A percentile compares a stretch with the other conserved stretches of the same genome.
phyloP scores from a whole-genome alignment of 352 stramenopile genomes.

The Phytophthora litchii region DNA sequence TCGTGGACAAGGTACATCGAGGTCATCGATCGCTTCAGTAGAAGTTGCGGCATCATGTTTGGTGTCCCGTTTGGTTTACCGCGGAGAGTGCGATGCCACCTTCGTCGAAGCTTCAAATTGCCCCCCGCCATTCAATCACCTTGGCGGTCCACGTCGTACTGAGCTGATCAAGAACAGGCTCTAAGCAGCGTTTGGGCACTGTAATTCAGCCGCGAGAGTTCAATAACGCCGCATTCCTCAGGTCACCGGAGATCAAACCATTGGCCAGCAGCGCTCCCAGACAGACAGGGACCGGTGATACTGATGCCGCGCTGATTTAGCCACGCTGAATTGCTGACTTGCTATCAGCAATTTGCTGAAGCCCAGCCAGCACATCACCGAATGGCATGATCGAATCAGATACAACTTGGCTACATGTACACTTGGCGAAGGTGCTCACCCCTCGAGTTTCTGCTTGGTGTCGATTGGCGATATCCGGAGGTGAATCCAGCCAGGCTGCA shows the following conservation, averaged over 20 bases:
- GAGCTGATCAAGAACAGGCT: background rate
- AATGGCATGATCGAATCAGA: too few relatives aligned
- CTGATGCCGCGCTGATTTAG: constrained; percentile 2
- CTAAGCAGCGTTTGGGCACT: too few relatives aligned
- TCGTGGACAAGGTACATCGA: too few relatives aligned
- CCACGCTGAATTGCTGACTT: background rate
- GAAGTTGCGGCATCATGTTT: background rate
- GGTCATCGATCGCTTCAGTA: background rate
- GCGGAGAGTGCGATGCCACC: background rate
- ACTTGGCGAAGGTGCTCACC: background rate
- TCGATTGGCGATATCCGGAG: background rate
- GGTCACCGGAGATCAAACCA: background rate
- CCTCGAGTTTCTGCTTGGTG: background rate
- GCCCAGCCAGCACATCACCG: too few relatives aligned
- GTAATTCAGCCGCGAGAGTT: too few relatives aligned
- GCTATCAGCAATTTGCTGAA: too few relatives aligned
- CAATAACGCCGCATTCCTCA: too few relatives aligned
- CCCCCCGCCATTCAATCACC: too few relatives aligned
- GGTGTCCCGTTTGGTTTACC: background rate
- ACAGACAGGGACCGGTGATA: constrained; percentile 18
- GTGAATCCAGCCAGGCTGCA: background rate
- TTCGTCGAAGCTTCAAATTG: background rate
- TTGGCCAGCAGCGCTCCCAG: constrained; percentile 13
- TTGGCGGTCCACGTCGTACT: background rate
- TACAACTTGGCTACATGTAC: background rate